Conservation (phyloP, 768 basidiomycete species). For the Psilocybe cubensis region DNA sequence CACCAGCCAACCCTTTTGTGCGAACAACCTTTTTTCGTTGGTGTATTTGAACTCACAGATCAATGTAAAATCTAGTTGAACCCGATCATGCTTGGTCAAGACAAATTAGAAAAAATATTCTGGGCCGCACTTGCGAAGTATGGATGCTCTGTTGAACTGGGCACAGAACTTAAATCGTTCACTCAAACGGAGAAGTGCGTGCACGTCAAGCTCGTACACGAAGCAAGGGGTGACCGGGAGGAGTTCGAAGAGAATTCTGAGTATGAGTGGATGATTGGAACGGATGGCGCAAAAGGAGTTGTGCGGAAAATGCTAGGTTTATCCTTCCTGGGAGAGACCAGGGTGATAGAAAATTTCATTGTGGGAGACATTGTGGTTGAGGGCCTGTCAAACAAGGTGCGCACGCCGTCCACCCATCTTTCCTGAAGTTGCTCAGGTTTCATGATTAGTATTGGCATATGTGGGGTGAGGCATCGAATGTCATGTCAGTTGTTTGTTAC, state of each 20-base stretch:
- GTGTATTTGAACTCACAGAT: neutral
- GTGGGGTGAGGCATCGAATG: slow-evolving; percentile 43
- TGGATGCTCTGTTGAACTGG: slow-evolving; percentile 42
- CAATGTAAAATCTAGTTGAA: slow-evolving; percentile 26
- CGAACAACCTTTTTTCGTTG: slow-evolving; percentile 4
- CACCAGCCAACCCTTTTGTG: slow-evolving; percentile 38
- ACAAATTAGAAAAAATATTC: slow-evolving; percentile 41
- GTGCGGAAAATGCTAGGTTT: slow-evolving; percentile 46
- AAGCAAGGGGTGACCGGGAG: slow-evolving; percentile 17
- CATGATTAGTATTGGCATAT: slow-evolving; percentile 46
- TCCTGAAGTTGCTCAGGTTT: neutral
- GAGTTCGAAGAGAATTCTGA: slow-evolving; percentile 30
- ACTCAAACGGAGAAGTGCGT: slow-evolving; percentile 39
- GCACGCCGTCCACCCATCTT: slow-evolving; percentile 6
- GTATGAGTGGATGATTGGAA: slow-evolving; percentile 44
- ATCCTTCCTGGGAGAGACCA: slow-evolving; percentile 43
- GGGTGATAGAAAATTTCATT: slow-evolving; percentile 35
- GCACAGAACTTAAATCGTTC: slow-evolving; percentile 48
- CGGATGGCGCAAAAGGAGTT: slow-evolving; percentile 46
- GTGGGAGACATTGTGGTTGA: slow-evolving; percentile 47
- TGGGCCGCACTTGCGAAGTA: slow-evolving; percentile 34
- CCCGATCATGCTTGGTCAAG: slow-evolving; percentile 38
- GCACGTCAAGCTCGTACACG: slow-evolving; percentile 35
- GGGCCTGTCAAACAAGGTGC: slow-evolving; percentile 41
- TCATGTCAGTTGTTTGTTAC: slow-evolving; percentile 29